Evolutionary conservation across 192 early-diverging fungal genomes (phyloP).

Genomic region (Coemansia sp.): DNA sequence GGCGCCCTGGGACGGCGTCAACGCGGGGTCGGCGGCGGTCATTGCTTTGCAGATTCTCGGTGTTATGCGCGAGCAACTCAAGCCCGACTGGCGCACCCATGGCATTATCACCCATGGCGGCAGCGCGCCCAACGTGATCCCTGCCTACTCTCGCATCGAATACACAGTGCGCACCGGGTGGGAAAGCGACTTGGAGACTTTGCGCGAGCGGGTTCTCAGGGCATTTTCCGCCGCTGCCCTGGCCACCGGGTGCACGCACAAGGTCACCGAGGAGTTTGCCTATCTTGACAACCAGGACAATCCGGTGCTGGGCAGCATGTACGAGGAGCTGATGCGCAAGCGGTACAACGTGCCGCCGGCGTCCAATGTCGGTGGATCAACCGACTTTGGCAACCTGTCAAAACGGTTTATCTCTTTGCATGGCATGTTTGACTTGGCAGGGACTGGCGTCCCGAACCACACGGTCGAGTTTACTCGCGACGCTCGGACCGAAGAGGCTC

Average conservation of each 20-base stretch:
- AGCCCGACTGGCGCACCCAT: conserved; percentile 65
- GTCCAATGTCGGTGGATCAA: conserved; percentile 54
- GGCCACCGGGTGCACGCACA: conserved; percentile 66
- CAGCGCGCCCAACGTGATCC: conserved; percentile 61
- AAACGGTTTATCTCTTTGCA: conserved; percentile 63
- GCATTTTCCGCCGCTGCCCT: conserved; percentile 64
- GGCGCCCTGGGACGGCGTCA: conserved; percentile 64
- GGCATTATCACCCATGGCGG: conserved; percentile 77
- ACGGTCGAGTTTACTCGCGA: conserved; percentile 60
- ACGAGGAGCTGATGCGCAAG: conserved; percentile 47
- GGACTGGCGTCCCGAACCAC: conserved; percentile 59
- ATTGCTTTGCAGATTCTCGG: conserved; percentile 63
- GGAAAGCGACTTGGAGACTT: conserved; percentile 43
- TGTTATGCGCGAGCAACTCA: conserved; percentile 71
- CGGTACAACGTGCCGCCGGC: conserved; percentile 12
- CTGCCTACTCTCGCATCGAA: conserved; percentile 58
- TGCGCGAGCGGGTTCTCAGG: conserved; percentile 54
- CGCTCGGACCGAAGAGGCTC: conserved; percentile 59
- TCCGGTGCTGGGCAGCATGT: conserved; percentile 50
- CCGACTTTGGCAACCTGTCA: conserved; percentile 76
- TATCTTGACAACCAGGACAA: conserved; percentile 61
- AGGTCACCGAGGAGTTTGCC: conserved; percentile 53
- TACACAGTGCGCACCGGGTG: conserved; percentile 61
- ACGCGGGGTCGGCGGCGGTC: conserved; percentile 75
- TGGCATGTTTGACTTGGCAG: conserved; percentile 42